Evolutionary conservation across 2,329 filamentous ascomycete species (phyloP), one percentile per base, ranked within the genome.

Genomic region (Elsinoe necatrix): DNA sequence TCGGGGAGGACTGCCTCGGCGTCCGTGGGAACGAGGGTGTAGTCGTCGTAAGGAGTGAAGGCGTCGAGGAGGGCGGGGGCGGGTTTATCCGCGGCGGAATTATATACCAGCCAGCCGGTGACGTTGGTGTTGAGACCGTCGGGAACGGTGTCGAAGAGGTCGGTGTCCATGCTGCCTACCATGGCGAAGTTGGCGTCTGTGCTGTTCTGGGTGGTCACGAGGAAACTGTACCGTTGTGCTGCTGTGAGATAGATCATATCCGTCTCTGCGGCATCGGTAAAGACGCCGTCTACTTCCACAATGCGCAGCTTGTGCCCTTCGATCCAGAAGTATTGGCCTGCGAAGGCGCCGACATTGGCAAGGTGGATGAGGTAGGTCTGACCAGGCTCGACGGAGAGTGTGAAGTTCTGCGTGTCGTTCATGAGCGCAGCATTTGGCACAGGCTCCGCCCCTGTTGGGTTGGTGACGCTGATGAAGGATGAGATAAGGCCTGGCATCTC

Each of bases 41-140:
- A 82, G 66, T 95, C 90, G 63, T 95, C 88, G 58, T 86, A 84
- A 1, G 83, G 79, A 21, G 84, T 71, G 48, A 89, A 82, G 11
- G 80, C 77, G 43, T 84, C 76, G 2, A 90, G 66, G 0, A 76
- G 58, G 0, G 78, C 75, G 0, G 87, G 74, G 0, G 74, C 4
- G 75, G 77, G 45, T 75, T 69, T 0, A 70, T 67, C 16, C 48
- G 76, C 74, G 0, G 65, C 61, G 3, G 75, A 69, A 56, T 82
- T 74, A 58, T 83, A 83, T 1, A 80, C 71, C 1, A 83, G 71
- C 75, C 74, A 80, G 12, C 75, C 75, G 0, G 78, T 80, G 0
- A 77, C 77, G 58, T 83, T 83, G 0, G 80, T 83, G 66, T 92
- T 86, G 41, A 93, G 76, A 4, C 76, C 77, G 0, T 76, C 71